These are phyloP conservation scores for Apostasia shenzhenica DNA, from an alignment of 106 monocot genomes.

Conservation along the genomic window DNA sequence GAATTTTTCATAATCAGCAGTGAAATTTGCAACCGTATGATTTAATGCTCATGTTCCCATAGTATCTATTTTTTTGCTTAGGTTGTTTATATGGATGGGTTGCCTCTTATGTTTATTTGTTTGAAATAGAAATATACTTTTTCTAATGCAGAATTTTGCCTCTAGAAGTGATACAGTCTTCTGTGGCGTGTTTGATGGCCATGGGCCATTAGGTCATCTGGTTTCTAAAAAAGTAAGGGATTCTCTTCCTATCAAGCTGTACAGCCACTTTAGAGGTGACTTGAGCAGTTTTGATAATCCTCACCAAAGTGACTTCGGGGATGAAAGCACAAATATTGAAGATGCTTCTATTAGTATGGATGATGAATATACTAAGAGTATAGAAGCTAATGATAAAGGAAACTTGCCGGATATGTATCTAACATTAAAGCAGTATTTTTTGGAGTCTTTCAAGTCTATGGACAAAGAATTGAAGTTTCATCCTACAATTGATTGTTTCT, in stretches of 20 bases:
- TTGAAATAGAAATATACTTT: no score
- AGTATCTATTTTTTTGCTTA: no score
- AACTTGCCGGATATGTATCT: conserved; percentile 62
- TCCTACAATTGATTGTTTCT: conserved; percentile 81
- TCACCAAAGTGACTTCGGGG: conserved; percentile 41
- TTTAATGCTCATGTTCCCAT: no score
- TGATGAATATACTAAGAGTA: conserved; percentile 34
- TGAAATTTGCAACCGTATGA: no score
- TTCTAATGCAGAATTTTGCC: conserved; percentile 41
- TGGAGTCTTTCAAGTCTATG: conserved; percentile 89
- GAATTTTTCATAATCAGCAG: no score
- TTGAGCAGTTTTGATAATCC: not conserved
- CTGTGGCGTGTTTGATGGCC: conserved; percentile 98
- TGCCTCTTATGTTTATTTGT: no score
- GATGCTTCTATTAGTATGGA: conserved; percentile 8
- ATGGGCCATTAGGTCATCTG: conserved; percentile 87
- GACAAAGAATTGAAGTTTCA: conserved; percentile 82
- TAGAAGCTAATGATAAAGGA: conserved; percentile 33
- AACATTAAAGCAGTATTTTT: conserved; percentile 53
- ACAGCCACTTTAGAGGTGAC: no score
- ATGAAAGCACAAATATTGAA: conserved; percentile 25
- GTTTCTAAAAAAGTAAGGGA: conserved; percentile 89
- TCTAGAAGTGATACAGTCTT: conserved; percentile 56
- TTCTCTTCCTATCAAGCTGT: conserved; percentile 75
- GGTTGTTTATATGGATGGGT: no score